Base-by-base conservation (phyloP, 2,329 filamentous ascomycete genomes). In the Diplodia intermedia region DNA sequence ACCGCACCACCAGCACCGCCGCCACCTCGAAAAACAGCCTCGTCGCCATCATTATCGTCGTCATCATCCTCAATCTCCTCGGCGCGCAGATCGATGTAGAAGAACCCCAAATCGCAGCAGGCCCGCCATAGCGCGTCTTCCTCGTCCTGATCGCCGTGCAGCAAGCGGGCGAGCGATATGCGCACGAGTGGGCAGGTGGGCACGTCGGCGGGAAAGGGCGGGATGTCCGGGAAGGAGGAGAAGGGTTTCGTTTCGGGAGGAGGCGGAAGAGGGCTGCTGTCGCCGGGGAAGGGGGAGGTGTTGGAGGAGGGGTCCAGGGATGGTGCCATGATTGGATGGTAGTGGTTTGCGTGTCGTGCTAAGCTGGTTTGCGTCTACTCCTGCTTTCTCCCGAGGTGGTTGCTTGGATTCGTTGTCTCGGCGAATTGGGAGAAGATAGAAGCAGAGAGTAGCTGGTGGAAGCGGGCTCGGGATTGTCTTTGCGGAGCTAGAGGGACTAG, bases 41-140 rank as follows among this genome's bases (percentile, higher is more conserved):
- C 54, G 2, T 8, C 36, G 12, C 31, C 63, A 38, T 38, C 54
- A 7, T 26, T 23, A 6, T 55, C 63, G 52, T 38, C 47, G 31
- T 53, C 68, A 18, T 43, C 43, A n/a, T 47, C 43, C 8, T 7
- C 43, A 8, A 56, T 20, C 8, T 53, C 50, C 12, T 26, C 20
- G 5, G 43, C 69, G 26, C 78, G 75, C 2, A 87, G 74, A 70
- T 87, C 83, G 7, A 88, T 78, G 70, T 87, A 87, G 77, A 87
- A 87, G 76, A 88, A 87, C 1, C 86, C 85, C 0, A 87, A 76
- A 3, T 86, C 80, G 65, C 79, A 79, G 72, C 80, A 82, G 6
- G 80, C 79, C 54, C 78, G 70, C 72, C 80, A 81, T 38, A 80
- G 78, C 18, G 76, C 72, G 20, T 79, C 73, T 69, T 77, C 71